Percentiles rank a stretch among this genome's conserved stretches.
phyloP scores from a whole-genome alignment of 768 basidiomycete genomes.

The Pleurotus platypus region DNA sequence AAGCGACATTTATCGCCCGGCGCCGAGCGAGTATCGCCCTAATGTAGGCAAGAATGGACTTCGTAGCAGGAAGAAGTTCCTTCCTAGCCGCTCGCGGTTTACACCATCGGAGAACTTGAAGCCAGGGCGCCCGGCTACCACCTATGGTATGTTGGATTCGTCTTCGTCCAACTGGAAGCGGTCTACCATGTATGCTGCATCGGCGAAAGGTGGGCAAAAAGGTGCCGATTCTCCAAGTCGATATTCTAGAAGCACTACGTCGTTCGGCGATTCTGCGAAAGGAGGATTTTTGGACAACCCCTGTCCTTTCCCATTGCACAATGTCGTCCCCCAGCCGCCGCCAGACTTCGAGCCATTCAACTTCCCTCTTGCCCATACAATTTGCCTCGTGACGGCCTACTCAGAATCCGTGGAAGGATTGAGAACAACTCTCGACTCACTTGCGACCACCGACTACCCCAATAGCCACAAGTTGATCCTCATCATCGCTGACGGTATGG shows the following conservation, averaged over 20 bases:
- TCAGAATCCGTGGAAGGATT: constrained; percentile 96
- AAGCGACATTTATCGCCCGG: constrained; percentile 90
- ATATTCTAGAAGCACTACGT: constrained; percentile 80
- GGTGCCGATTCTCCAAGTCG: constrained; percentile 67
- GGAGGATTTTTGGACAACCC: constrained; percentile 57
- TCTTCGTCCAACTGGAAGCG: constrained; percentile 56
- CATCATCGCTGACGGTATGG: constrained; percentile 97
- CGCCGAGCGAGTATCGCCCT: constrained; percentile 87
- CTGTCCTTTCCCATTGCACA: constrained; percentile 90
- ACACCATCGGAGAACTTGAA: constrained; percentile 68
- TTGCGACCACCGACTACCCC: constrained; percentile 97
- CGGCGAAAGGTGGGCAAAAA: constrained; percentile 40
- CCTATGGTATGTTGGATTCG: constrained; percentile 65
- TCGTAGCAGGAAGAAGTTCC: constrained; percentile 52
- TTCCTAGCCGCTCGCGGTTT: constrained; percentile 71
- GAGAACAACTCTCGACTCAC: constrained; percentile 95
- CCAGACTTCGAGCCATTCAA: constrained; percentile 93
- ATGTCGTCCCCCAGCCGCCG: constrained; percentile 91
- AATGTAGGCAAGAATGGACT: constrained; percentile 78
- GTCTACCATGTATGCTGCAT: constrained; percentile 46
- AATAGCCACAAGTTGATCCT: constrained; percentile 96
- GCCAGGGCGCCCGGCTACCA: constrained; percentile 50
- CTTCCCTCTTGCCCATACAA: constrained; percentile 90
- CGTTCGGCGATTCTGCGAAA: constrained; percentile 52
- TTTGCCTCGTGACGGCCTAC: constrained; percentile 97